phyloP scores from a whole-genome alignment of 768 basidiomycete genomes.

The Termitomyces sp. region DNA sequence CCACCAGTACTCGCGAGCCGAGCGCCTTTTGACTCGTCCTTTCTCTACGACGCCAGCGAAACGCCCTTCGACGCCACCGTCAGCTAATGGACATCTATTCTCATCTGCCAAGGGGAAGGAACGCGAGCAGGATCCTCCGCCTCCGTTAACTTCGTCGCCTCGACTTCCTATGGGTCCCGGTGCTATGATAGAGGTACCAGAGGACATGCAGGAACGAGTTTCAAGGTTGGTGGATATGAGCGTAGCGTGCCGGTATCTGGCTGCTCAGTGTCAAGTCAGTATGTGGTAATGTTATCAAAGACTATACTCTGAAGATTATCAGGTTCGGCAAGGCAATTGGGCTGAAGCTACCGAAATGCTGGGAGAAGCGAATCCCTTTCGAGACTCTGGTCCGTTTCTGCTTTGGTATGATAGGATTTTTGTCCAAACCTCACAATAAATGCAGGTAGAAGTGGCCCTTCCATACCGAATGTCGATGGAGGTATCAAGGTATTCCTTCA shows the following conservation, averaged over 20 bases:
- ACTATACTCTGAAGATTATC: conserved; percentile 10
- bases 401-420: not conserved
- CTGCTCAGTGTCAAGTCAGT: conserved; percentile 87
- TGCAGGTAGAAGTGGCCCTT: conserved; percentile 57
- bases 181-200: conserved; percentile 65
- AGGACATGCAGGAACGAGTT: conserved; percentile 57
- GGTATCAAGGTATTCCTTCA: conserved; percentile 75
- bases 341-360: conserved; percentile 88
- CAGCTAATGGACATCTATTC: conserved; percentile 38
- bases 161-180: conserved; percentile 70
- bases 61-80: conserved; percentile 25
- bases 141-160: conserved; percentile 30
- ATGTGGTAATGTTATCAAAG: not conserved
- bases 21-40: conserved; percentile 84
- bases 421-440: not conserved
- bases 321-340: conserved; percentile 90
- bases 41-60: conserved; percentile 56
- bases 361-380: conserved; percentile 89
- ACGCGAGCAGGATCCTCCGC: conserved; percentile 43
- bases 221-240: conserved; percentile 90
- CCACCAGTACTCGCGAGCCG: conserved; percentile 91
- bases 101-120: conserved; percentile 54
- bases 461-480: conserved; percentile 80
- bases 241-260: conserved; percentile 92
- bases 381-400: conserved; percentile 49